phyloP scores from a whole-genome alignment of 2,329 filamentous ascomycete genomes.

The Aspergillus sp. region DNA sequence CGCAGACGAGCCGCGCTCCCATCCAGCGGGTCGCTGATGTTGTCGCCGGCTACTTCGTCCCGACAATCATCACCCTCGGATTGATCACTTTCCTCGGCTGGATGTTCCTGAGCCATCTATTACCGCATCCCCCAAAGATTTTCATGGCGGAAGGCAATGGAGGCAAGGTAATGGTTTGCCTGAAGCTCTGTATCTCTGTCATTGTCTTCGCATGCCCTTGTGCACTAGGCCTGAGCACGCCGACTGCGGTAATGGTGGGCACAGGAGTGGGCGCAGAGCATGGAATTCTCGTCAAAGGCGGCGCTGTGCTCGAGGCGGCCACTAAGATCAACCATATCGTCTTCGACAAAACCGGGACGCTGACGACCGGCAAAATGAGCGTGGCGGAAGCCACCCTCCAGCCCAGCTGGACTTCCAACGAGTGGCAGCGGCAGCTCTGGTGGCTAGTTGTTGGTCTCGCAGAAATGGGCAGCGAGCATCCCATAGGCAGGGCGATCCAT shows the following conservation, averaged over 20 bases:
- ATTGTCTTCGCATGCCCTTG: slow-evolving; percentile 98
- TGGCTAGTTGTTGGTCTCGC: slow-evolving; percentile 95
- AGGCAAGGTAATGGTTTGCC: slow-evolving; percentile 89
- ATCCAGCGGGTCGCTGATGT: slow-evolving; percentile 89
- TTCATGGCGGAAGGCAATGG: slow-evolving; percentile 73
- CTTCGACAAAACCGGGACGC: slow-evolving; percentile 90
- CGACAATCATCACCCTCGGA: slow-evolving; percentile 75
- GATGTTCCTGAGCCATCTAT: slow-evolving; percentile 87
- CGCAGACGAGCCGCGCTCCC: slow-evolving; percentile 85
- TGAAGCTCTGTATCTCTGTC: slow-evolving; percentile 96
- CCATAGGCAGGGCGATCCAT: slow-evolving; percentile 83
- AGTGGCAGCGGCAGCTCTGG: slow-evolving; percentile 67
- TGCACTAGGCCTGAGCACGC: slow-evolving; percentile 88
- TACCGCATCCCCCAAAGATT: slow-evolving; percentile 76
- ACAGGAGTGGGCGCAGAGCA: slow-evolving; percentile 94
- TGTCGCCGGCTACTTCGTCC: slow-evolving; percentile 89
- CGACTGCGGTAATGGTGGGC: slow-evolving; percentile 97
- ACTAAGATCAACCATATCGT: slow-evolving; percentile 86
- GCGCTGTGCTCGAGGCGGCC: slow-evolving; percentile 79
- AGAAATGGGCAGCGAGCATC: slow-evolving; percentile 92
- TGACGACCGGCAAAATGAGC: slow-evolving; percentile 92
- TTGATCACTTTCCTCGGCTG: slow-evolving; percentile 76
- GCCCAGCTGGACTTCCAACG: slow-evolving; percentile 58
- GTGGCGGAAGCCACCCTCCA: slow-evolving; percentile 64
- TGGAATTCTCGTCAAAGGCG: slow-evolving; percentile 95